Conservation (phyloP, 2,329 filamentous ascomycete genomes). For the Alternaria hordeiaustralica region DNA sequence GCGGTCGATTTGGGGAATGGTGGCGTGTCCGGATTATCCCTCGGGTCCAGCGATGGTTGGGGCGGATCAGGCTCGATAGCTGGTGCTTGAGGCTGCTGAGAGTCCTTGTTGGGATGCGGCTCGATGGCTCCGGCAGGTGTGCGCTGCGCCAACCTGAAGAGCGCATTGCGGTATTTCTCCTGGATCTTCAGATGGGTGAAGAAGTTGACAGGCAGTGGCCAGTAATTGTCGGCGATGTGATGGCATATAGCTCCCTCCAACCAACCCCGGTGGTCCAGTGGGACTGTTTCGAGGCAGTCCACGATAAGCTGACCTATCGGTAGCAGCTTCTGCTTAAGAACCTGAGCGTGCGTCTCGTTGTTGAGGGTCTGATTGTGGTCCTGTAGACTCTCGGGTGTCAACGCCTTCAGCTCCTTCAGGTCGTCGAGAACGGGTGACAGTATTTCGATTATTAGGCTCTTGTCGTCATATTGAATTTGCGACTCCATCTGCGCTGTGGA, state of each 20-base stretch:
- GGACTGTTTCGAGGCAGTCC: background rate
- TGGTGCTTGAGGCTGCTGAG: background rate
- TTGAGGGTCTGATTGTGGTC: slow-evolving; percentile 5
- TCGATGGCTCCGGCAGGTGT: background rate
- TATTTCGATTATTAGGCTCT: background rate
- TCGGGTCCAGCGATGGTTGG: background rate
- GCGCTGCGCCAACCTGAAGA: background rate
- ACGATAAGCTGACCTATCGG: slow-evolving; percentile 24
- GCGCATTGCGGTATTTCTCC: slow-evolving; percentile 21
- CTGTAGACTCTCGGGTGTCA: slow-evolving; percentile 14
- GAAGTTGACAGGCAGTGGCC: slow-evolving; percentile 20
- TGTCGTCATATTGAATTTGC: background rate
- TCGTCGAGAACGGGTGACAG: slow-evolving; percentile 12
- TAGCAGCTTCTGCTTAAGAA: slow-evolving; percentile 21
- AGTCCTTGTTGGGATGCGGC: background rate
- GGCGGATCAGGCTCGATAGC: background rate
- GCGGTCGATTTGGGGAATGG: background rate
- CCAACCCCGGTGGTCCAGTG: background rate
- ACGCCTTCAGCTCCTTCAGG: slow-evolving; percentile 15
- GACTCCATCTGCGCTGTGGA: background rate
- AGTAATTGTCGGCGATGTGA: slow-evolving; percentile 22
- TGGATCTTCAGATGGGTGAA: slow-evolving; percentile 18
- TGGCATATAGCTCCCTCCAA: slow-evolving; percentile 24
- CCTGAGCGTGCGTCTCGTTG: slow-evolving; percentile 16
- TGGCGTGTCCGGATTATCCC: background rate